Evolutionary conservation across 2,329 filamentous ascomycete genomes (phyloP).

Genomic region (Cryphonectria naterciae): DNA sequence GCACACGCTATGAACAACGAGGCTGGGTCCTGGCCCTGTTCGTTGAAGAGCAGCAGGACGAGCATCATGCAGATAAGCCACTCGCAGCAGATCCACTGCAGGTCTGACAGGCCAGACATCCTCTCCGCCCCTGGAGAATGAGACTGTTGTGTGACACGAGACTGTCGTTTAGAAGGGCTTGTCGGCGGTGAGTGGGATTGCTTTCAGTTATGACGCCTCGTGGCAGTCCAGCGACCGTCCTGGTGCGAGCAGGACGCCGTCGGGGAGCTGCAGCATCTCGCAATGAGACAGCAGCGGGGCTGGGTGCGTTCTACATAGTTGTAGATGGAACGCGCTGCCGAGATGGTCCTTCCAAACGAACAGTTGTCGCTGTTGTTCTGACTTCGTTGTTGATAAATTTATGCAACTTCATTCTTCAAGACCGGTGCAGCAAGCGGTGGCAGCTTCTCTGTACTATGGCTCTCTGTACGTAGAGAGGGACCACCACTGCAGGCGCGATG

Average conservation of each 20-base stretch:
- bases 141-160: neutral
- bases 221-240: neutral
- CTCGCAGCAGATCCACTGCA: neutral
- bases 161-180: neutral
- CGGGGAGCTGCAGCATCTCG: neutral
- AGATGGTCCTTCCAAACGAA: neutral
- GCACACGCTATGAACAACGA: neutral
- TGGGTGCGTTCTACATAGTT: neutral
- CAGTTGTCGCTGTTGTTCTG: neutral
- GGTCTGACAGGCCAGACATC: neutral
- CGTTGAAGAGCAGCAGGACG: neutral
- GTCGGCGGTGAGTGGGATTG: neutral
- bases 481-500: neutral
- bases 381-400: neutral
- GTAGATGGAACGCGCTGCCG: neutral
- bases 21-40: neutral
- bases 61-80: neutral
- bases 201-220: neutral
- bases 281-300: neutral
- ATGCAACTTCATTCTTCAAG: neutral
- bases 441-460: neutral
- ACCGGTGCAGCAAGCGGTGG: neutral
- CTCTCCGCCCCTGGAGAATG: neutral
- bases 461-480: neutral
- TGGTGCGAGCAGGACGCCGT: neutral